These are phyloP conservation scores for Sonneratia caseolaris DNA, from an alignment of 345 rosid species.

Conservation along the genomic window DNA sequence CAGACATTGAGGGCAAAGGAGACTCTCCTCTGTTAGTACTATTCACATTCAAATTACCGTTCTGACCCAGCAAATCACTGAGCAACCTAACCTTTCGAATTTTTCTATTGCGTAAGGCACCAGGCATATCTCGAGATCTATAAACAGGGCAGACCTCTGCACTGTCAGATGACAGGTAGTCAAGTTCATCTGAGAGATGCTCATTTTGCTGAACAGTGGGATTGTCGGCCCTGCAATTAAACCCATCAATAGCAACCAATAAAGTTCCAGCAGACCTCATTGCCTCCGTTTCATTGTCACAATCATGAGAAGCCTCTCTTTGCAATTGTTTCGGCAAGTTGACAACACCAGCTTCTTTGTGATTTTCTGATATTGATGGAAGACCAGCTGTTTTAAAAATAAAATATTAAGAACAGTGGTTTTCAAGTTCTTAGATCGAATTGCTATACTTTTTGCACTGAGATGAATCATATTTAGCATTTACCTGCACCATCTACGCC, in stretches of 20 bases:
- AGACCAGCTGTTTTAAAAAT: slow-evolving; percentile 25
- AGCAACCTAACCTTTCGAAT: slow-evolving; percentile 57
- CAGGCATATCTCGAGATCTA: slow-evolving; percentile 20
- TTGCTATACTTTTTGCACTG: not conserved
- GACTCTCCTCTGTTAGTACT: slow-evolving; percentile 22
- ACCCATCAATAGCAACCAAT: slow-evolving; percentile 14
- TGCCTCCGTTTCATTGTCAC: not conserved
- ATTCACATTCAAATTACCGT: slow-evolving; percentile 22
- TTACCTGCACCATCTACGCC: slow-evolving; percentile 13
- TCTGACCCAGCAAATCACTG: slow-evolving; percentile 54
- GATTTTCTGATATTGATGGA: slow-evolving; percentile 10
- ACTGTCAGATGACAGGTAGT: slow-evolving; percentile 54
- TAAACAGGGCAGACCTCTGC: slow-evolving; percentile 26
- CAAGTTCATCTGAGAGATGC: slow-evolving; percentile 25
- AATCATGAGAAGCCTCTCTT: slow-evolving; percentile 14
- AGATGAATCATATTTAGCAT: not conserved
- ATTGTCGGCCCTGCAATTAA: slow-evolving; percentile 23
- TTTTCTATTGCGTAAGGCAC: slow-evolving; percentile 48
- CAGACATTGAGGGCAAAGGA: slow-evolving; percentile 19
- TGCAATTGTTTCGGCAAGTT: slow-evolving; percentile 15
- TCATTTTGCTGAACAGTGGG: slow-evolving; percentile 18
- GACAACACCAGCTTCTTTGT: slow-evolving; percentile 15
- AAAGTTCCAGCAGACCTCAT: not conserved
- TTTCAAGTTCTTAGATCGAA: not conserved
- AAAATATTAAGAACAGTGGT: slow-evolving; percentile 14